Base-by-base conservation (phyloP, 2,329 filamentous ascomycete genomes). In the Aspergillus sp. region DNA sequence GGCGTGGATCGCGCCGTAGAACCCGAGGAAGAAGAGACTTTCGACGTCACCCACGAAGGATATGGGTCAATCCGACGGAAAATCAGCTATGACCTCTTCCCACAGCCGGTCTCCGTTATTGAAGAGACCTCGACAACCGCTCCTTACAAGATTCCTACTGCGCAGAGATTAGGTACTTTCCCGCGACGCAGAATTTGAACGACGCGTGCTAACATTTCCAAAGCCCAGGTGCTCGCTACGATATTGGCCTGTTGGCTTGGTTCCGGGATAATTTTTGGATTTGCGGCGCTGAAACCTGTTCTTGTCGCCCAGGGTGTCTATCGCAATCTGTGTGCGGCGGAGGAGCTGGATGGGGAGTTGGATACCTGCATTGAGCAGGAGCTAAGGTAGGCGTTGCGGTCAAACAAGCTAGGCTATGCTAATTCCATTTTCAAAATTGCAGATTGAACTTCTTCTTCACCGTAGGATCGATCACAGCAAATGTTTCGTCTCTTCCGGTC, bases 401-500 rank as follows among this genome's bases (percentile, higher is more conserved):
- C 12, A 27, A 9, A 24, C 20, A 30, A 22, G 24, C 12, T 33
- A 12, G 9, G 13, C 39, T 2, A 37, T 45, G 39, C 51, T 64
- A 37, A 62, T 52, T 15, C 20, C n/a, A 15, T 13, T 15, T 15
- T 33, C 20, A 24, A 24, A 17, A 33, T 15, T 41, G 37, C 55
- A 77, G 76, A 62, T 82, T 96, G 57, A 96, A 96, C 70, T 79
- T 96, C 66, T 96, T 96, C 88, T 96, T 96, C 79, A 95, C 91
- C 9, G 83, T 92, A 39, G 91, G 92, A 24, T 92, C 91, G 22
- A 92, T 96, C 3, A 89, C 86, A 9, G 95, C 92, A 45, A 96
- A 96, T 67, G 88, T 96, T 17, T 90, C 87, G 44, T 91, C 92
- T 37, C 81, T 96, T 2, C 89, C 91, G 1, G 86, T 96, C 24